Percentiles rank a stretch among this genome's conserved stretches.
Conservation (phyloP, 2,329 filamentous ascomycete genomes). For the Monosporascus sp. region DNA sequence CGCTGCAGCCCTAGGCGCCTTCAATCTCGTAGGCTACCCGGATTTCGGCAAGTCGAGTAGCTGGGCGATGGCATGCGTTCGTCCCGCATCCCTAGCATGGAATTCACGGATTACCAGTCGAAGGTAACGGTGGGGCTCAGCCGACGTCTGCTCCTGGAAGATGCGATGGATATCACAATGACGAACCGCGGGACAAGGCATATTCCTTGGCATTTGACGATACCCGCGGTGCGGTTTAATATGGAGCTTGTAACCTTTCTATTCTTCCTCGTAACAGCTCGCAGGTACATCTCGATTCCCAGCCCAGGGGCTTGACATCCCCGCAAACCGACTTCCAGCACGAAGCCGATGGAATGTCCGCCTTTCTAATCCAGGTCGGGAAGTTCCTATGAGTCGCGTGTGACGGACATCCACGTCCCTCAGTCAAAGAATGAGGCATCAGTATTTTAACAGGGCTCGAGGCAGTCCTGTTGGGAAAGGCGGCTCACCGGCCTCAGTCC, state of each 20-base stretch:
- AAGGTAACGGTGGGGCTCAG: too few relatives aligned
- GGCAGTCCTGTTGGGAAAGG: too few relatives aligned
- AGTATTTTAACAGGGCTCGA: too few relatives aligned
- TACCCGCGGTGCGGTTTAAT: too few relatives aligned
- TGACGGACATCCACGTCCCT: constrained; percentile 7
- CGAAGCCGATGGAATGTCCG: neutral
- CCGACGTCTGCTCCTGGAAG: neutral
- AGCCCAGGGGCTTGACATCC: neutral
- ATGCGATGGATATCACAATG: neutral
- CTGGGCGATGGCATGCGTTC: neutral
- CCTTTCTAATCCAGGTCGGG: neutral
- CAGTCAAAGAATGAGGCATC: neutral
- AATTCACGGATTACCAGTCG: neutral
- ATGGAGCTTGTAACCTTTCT: neutral
- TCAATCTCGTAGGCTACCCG: neutral
- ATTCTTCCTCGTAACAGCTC: neutral
- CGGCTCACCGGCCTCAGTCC: too few relatives aligned
- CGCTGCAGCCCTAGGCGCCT: neutral
- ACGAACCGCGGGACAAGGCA: neutral
- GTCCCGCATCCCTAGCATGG: neutral
- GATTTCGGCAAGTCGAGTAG: neutral
- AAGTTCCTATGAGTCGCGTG: constrained; percentile 10
- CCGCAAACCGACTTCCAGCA: neutral
- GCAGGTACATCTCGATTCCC: neutral
- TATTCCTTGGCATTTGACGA: neutral